Evolutionary conservation across 306 rosid genomes (phyloP).

Genomic region (Acmispon strigosus): DNA sequence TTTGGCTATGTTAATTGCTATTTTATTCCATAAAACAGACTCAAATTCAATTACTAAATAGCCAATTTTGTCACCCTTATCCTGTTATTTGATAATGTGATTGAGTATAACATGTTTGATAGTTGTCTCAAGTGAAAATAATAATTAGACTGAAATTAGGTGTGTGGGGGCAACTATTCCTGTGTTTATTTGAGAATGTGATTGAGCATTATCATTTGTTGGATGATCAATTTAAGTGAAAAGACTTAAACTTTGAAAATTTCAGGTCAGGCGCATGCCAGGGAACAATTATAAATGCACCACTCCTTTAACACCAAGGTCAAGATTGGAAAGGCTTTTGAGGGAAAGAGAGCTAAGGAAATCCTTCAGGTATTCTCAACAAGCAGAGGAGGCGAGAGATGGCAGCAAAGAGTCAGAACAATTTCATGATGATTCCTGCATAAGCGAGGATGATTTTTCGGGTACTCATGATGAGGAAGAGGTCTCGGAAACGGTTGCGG

Average conservation of each 20-base stretch:
- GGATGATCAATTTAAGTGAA: background rate
- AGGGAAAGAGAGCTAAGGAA: slow-evolving; percentile 88
- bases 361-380: slow-evolving; percentile 32
- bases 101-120: slow-evolving; percentile 2
- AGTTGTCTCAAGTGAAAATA: background rate
- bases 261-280: slow-evolving; percentile 48
- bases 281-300: slow-evolving; percentile 60
- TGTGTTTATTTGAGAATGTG: background rate
- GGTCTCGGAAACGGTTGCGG: slow-evolving; percentile 29
- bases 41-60: background rate
- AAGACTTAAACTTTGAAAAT: background rate
- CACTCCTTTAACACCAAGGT: slow-evolving; percentile 64
- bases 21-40: background rate
- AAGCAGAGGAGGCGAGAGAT: slow-evolving; percentile 47
- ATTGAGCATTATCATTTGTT: background rate
- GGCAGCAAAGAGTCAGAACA: slow-evolving; percentile 42
- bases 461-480: slow-evolving; percentile 48
- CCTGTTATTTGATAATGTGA: background rate
- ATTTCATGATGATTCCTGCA: slow-evolving; percentile 21
- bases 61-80: background rate
- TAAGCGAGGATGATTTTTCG: slow-evolving; percentile 26
- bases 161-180: background rate
- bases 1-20: background rate
- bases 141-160: background rate
- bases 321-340: slow-evolving; percentile 85